Conservation (phyloP, 345 rosid genomes). For the Excoecaria agallocha region DNA sequence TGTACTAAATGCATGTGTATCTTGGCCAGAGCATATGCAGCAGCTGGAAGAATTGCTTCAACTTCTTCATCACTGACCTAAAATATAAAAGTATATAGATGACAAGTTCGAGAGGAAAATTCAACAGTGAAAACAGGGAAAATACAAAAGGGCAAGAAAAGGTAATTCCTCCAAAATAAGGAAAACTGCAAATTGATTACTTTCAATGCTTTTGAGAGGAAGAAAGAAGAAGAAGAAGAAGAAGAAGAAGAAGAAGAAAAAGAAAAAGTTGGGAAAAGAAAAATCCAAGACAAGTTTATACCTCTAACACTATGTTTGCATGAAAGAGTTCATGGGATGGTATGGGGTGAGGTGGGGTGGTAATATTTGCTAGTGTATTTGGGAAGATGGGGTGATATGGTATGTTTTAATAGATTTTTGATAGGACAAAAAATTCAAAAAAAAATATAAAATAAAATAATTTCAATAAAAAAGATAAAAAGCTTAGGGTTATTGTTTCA, state of each 20-base stretch:
- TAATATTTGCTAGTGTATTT: too few species aligned
- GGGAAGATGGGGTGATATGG: too few species aligned
- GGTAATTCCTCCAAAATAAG: background rate
- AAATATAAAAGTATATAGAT: slow-evolving; percentile 31
- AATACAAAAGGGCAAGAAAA: background rate
- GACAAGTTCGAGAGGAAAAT: slow-evolving; percentile 6
- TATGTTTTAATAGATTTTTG: too few species aligned
- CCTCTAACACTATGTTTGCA: background rate
- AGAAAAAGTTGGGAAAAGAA: background rate
- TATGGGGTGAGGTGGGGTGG: too few species aligned
- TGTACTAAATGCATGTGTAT: slow-evolving; percentile 87
- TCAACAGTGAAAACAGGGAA: background rate
- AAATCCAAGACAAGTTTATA: background rate
- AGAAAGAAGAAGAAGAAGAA: too few species aligned
- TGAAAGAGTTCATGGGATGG: too few species aligned
- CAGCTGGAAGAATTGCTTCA: slow-evolving; percentile 79
- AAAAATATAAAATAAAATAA: too few species aligned
- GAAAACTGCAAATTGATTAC: background rate
- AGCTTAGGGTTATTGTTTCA: too few species aligned
- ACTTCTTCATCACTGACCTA: slow-evolving; percentile 89
- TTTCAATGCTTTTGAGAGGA: background rate
- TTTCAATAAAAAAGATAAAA: too few species aligned
- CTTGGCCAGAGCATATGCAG: slow-evolving; percentile 89
- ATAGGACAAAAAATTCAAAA: too few species aligned
- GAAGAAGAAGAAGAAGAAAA: background rate